Conservation (phyloP, 345 rosid species). For the Rhodomyrtus tomentosa region DNA sequence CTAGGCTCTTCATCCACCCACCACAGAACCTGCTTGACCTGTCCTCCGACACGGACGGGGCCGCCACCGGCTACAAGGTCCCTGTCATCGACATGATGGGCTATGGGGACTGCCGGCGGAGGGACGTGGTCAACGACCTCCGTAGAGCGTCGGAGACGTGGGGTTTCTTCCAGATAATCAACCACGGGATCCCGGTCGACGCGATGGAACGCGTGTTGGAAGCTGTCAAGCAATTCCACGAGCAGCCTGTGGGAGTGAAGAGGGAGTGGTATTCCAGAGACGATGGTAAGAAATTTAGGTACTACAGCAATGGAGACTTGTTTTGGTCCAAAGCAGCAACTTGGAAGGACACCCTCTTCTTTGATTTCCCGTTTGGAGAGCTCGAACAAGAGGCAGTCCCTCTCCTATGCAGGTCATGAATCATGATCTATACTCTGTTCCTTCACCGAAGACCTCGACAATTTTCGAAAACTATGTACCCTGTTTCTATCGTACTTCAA, state of each 20-base stretch:
- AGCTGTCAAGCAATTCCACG: neutral
- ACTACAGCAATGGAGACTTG: neutral
- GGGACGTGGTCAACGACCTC: neutral
- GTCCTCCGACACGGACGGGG: neutral
- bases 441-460: neutral
- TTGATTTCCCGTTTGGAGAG: neutral
- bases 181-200: neutral
- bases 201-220: neutral
- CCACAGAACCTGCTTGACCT: neutral
- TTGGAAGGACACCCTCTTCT: neutral
- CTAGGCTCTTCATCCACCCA: neutral
- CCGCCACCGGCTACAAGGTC: neutral
- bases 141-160: neutral
- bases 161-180: neutral
- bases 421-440: neutral
- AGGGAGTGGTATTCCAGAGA: neutral
- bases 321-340: neutral
- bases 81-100: neutral
- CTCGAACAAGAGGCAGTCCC: neutral
- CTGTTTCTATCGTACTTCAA: neutral
- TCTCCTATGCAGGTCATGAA: neutral
- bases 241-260: neutral
- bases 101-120: neutral
- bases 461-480: neutral
- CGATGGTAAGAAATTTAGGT: neutral